Base-by-base conservation (phyloP, 331 rosid genomes). In the Malus hybrid region DNA sequence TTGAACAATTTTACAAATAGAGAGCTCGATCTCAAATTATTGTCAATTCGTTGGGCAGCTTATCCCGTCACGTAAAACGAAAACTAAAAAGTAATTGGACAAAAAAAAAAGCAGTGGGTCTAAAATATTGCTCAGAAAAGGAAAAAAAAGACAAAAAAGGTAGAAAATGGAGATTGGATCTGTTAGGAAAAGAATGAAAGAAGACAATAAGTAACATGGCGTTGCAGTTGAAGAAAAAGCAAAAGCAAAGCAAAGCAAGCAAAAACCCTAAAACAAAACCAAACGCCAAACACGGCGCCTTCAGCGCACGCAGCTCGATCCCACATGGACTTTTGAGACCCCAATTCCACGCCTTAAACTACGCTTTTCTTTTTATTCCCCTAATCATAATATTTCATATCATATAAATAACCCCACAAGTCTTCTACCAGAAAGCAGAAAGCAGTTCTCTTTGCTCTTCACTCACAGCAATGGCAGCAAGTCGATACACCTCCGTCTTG, bases 401-500 rank as follows among this genome's bases (percentile, higher is more conserved):
- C 71, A 32, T 67, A 67, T 67, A 36, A 67, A 67, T 36, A 39
- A 18, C 11, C 52, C 71, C n/a, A 20, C 54, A 67, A 12, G 5
- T 67, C 54, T 52, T 3, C 34, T 32, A 36, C 14, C 42, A 27
- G 6, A 1, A 50, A 48, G 19, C 34, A 18, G 29, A n/a, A 34
- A 36, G 18, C 32, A 31, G 33, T 67, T 5, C 39, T 9, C 12
- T 39, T 39, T 1, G 46, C 33, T 4, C 14, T 27, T 15, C 16
- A 27, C 18, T 64, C 69, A 2, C 31, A 67, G 20, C 16, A 75
- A 89, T 87, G 92, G 86, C 88, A 16, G 29, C 34, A 34, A 89
- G 83, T 80, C 72, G 87, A n/a, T 81, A 56, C 85, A 80, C n/a
- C 54, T 65, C 85, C 65, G 31, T 80, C 54, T 54, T 89, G 28